Evolutionary conservation across 176 grass and related monocot genomes (phyloP), one percentile per base, ranked within the genome.

Genomic region (Bonia amplexicaulis): DNA sequence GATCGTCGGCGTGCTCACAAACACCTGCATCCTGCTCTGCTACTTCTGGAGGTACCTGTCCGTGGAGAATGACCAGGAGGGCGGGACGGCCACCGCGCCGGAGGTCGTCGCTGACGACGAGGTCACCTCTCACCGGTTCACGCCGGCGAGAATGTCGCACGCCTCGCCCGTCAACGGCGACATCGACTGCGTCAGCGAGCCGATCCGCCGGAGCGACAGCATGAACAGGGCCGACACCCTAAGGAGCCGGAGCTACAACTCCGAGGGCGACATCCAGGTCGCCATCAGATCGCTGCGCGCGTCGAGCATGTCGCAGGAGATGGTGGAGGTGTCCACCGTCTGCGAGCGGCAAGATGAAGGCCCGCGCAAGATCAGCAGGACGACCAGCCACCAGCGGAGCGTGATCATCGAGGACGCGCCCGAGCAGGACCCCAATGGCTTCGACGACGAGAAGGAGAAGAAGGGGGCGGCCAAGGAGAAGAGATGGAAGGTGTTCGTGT

Each of bases 101-200:
- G 93, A 96, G 23, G 71, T 90, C 20, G 73, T 91, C 12, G 90
- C 86, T 19, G 93, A 92, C 46, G 87, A 92, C 11, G 96, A 99
- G 69, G 84, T 92, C 59, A 86, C 85, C 77, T 96, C 93, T 20
- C 96, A 99, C 86, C 81, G 93, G 9, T 99, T 99, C 80, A 96
- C 93, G 33, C 96, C 96, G 0, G 96, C 96, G 0, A 79, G 90
- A 6, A 91, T 99, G 96, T 99, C 93, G 0, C 93, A 92, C 78
- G 82, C 85, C 2, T 90, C 87, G 6, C 90, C 93, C 6, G 62
- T 73, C 8, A 87, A 92, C 19, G 83, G 86, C 71, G 87, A 83
- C n/a, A 29, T 17, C 59, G 82, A 86, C 69, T 72, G 77, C 76
- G 6, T 82, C 60, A 76, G 59, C 83, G 88, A 86, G 73, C 79